These are phyloP conservation scores for Lasiodiplodia hormozganensis DNA, from an alignment of 2,329 filamentous ascomycete species.

Conservation along the genomic window DNA sequence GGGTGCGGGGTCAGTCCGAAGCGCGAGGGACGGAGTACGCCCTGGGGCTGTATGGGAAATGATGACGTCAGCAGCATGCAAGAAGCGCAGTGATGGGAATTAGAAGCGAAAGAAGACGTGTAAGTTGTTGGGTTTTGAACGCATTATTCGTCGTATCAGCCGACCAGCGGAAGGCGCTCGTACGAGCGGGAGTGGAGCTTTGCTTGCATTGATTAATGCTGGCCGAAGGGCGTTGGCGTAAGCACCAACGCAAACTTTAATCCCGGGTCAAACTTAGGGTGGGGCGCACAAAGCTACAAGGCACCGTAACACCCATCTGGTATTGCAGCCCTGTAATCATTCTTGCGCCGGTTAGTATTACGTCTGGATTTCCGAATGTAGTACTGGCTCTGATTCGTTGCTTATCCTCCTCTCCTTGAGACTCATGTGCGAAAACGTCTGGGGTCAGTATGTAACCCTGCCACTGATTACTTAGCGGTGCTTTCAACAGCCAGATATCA, in stretches of 20 bases:
- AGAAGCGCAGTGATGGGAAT: background rate
- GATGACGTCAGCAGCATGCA: slow-evolving; percentile 20
- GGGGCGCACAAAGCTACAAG: background rate
- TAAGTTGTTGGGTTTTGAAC: background rate
- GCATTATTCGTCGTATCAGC: background rate
- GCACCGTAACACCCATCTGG: background rate
- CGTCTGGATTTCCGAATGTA: background rate
- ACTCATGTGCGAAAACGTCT: background rate
- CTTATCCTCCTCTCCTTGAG: background rate
- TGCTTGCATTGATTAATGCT: slow-evolving; percentile 4
- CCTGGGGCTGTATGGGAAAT: background rate
- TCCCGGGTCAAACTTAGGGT: background rate
- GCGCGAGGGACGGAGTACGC: background rate
- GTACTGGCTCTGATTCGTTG: background rate
- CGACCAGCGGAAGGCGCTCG: background rate
- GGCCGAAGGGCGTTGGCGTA: slow-evolving; percentile 5
- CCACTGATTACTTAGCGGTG: too few relatives aligned
- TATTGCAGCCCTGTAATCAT: background rate
- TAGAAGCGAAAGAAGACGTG: background rate
- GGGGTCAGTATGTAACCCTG: background rate
- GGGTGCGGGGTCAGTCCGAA: background rate
- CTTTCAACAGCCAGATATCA: too few relatives aligned
- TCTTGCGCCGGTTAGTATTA: background rate
- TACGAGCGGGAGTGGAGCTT: background rate
- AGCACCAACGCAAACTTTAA: background rate